Evolutionary conservation across 352 stramenopile species (phyloP).

Genomic region (Pythium biforme): DNA sequence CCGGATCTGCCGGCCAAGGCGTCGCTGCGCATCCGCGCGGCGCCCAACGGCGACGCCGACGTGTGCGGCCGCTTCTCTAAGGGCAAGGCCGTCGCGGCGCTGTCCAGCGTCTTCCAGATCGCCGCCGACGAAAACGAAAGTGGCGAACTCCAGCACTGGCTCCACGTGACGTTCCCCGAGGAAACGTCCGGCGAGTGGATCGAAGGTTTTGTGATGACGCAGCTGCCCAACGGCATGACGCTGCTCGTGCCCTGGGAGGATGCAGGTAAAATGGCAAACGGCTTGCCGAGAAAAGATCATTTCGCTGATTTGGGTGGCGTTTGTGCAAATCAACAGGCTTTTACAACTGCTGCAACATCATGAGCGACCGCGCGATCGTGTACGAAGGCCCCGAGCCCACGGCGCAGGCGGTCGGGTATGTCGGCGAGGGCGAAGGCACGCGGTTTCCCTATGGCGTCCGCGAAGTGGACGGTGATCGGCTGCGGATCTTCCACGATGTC

Average conservation of each 20-base stretch:
- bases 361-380: slow-evolving; percentile 31
- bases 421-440: slow-evolving; percentile 35
- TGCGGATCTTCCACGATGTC: slow-evolving; percentile 46
- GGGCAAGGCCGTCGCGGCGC: slow-evolving; percentile 44
- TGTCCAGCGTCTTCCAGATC: slow-evolving; percentile 37
- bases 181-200: slow-evolving; percentile 27
- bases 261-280: slow-evolving; percentile 19
- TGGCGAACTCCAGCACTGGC: slow-evolving; percentile 39
- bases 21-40: slow-evolving; percentile 59
- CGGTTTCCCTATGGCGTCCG: slow-evolving; percentile 46
- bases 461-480: slow-evolving; percentile 28
- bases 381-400: slow-evolving; percentile 36
- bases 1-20: slow-evolving; percentile 53
- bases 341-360: slow-evolving; percentile 43
- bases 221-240: slow-evolving; percentile 38
- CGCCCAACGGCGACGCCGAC: slow-evolving; percentile 42
- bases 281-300: too few species aligned
- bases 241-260: slow-evolving; percentile 56
- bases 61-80: slow-evolving; percentile 47
- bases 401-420: slow-evolving; percentile 31
- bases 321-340: too few species aligned
- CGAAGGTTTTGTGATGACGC: slow-evolving; percentile 56
- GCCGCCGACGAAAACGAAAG: slow-evolving; percentile 15
- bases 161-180: slow-evolving; percentile 50
- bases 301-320: too few species aligned